A percentile compares a stretch with the other conserved stretches of the same genome.
phyloP scores from a whole-genome alignment of 139 green algal species.

The Pseudopediastrum boryanum region DNA sequence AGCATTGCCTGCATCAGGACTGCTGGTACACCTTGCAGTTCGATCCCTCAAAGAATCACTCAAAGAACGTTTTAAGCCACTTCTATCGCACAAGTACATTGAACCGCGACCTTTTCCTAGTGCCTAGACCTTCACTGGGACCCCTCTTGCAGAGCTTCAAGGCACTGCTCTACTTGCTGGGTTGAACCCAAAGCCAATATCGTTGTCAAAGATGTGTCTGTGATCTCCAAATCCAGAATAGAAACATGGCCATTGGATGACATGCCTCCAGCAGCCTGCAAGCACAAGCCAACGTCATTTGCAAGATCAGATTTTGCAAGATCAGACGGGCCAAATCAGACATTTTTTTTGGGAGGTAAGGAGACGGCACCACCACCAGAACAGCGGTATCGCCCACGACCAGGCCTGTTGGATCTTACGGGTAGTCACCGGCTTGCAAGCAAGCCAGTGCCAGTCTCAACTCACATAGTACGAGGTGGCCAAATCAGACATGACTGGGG shows the following conservation, averaged over 20 bases:
- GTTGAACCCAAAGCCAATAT: slow-evolving; percentile 63
- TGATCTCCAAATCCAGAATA: slow-evolving; percentile 55
- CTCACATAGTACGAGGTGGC: too few species aligned
- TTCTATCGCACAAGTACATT: too few species aligned
- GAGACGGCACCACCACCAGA: background rate
- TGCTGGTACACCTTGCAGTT: too few species aligned
- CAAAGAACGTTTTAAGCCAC: too few species aligned
- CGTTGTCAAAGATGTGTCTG: slow-evolving; percentile 35
- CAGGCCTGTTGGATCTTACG: too few species aligned
- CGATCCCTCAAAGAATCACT: too few species aligned
- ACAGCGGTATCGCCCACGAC: too few species aligned
- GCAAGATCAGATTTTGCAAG: background rate
- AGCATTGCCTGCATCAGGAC: too few species aligned
- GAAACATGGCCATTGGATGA: slow-evolving; percentile 50
- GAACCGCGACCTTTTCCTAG: too few species aligned
- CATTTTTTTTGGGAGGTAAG: background rate
- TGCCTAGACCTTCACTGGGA: background rate
- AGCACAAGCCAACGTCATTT: background rate
- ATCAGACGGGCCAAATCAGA: background rate
- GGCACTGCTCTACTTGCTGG: slow-evolving; percentile 58
- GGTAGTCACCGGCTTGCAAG: too few species aligned
- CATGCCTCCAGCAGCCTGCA: slow-evolving; percentile 71
- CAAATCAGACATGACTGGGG: too few species aligned
- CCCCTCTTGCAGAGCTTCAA: slow-evolving; percentile 50
- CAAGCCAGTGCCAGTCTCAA: too few species aligned